Evolutionary conservation across 192 early-diverging fungal species (phyloP).

Genomic region (Phycomyces blakesleeanus): DNA sequence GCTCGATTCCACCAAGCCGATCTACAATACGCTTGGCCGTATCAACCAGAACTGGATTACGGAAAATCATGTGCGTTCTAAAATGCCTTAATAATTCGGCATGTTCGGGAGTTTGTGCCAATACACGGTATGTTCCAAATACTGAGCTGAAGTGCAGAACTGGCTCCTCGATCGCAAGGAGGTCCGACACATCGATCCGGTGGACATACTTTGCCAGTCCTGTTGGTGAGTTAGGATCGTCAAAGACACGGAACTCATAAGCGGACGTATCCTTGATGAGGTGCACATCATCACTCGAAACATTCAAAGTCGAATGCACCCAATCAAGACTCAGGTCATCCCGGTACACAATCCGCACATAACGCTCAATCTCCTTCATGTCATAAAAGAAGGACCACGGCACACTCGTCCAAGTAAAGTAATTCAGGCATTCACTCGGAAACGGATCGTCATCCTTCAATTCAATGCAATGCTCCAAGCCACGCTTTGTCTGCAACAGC

Average conservation of each 20-base stretch:
- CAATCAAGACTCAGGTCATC: conserved; percentile 48
- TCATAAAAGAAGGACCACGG: conserved; percentile 57
- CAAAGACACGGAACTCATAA: conserved; percentile 56
- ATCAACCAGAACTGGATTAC: conserved; percentile 41
- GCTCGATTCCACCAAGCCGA: conserved; percentile 43
- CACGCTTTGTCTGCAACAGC: conserved; percentile 48
- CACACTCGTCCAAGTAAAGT: conserved; percentile 48
- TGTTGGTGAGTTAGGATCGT: conserved; percentile 38
- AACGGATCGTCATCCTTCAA: conserved; percentile 38
- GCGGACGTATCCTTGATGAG: conserved; percentile 41
- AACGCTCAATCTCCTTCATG: conserved; percentile 34
- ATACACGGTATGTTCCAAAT: conserved; percentile 44
- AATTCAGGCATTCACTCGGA: conserved; percentile 54
- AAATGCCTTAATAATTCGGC: conserved; percentile 35
- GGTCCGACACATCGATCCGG: conserved; percentile 29
- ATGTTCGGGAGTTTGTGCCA: conserved; percentile 43
- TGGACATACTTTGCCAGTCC: conserved; percentile 39
- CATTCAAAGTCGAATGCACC: conserved; percentile 40
- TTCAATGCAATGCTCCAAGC: conserved; percentile 45
- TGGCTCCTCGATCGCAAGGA: conserved; percentile 28
- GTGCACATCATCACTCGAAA: conserved; percentile 43
- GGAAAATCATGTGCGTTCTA: conserved; percentile 43
- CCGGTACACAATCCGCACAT: conserved; percentile 38
- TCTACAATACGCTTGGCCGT: conserved; percentile 41
- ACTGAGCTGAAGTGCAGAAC: conserved; percentile 54